Base-by-base conservation (phyloP, 1,284 basidiomycete species). In the Stygiomarasmius scandens region DNA sequence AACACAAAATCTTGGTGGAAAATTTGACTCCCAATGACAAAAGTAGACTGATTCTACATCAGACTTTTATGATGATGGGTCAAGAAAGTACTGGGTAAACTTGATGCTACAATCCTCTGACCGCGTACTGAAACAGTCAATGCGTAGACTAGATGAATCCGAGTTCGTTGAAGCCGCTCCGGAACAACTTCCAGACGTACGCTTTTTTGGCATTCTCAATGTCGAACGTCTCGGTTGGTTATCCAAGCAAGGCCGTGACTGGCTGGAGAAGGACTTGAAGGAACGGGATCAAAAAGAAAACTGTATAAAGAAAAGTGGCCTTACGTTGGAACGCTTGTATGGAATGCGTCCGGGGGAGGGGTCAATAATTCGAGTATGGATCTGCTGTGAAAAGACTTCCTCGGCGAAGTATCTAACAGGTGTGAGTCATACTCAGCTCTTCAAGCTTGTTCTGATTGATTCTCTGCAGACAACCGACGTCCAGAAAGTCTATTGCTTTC, bases 201-300 rank as follows among this genome's bases (percentile, higher is more conserved):
- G 74, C 5, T 82, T 86, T 57, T 78, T 74, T 46, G 84, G 83
- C 1, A 63, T 76, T 6, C 68, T 86, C 1, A 72, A 73, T 49
- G 74, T 87, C 52, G 61, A 71, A 12, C 55, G 67, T 2, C 70
- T 80, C 0, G 61, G 67, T 0, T 83, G 81, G 76, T 74, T 87
- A 19, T 79, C 81, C 0, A 68, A 71, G 0, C 64, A 66, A 52
- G 84, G 81, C 2, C 52, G 61, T 22, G 62, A 70, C 51, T 68
- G 60, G 53, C 63, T 86, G 5, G 69, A 81, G 49, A 41, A 54
- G 5, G 81, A 82, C 52, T 64, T 86, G 16, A 71, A 71, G 25
- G 61, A 72, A 32, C 71, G 80, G 23, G 75, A 75, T 38, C 53
- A 63, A 14, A 65, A 64, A 55, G 54, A 60, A 19, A 52, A 57